Evolutionary conservation across 495 filamentous ascomycete genomes (phyloP), one percentile per base, ranked within the genome.

Genomic region (Venustampulla echinocandica): DNA sequence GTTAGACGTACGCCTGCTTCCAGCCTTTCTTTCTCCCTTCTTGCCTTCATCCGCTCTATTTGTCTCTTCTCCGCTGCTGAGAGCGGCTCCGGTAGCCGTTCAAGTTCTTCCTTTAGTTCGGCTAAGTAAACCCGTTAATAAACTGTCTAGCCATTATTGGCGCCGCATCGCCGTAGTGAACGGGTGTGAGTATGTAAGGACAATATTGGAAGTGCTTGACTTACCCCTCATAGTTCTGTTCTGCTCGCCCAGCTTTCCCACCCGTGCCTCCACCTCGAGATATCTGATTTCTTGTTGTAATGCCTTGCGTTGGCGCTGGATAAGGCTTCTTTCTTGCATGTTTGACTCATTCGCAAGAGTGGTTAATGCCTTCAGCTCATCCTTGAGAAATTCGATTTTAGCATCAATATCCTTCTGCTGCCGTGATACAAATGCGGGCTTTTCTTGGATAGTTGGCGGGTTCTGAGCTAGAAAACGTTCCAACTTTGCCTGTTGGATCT

Each of bases 71-170:
- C 49, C 13, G 7, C 22, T 10, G 6, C 6, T 11, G 37, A 18
- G 14, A 53, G 24, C n/a, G 50, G 50, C 15, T 48, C 39, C 14
- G 44, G 45, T 4, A 53, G 27, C 13, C n/a, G 24, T 28, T 32
- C 27, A 5, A 9, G 30, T 10, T 52, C 11, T 24, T 49, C 20
- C 18, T 1, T 13, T 11, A 13, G 14, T 35, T 22, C 27, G 25
- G 15, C 32, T 39, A 14, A 15, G 11, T 13, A 17, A 21, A 27
- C 11, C 7, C 11, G 7, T n/a, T n/a, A 11, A 17, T 27, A 39
- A 47, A 1, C 14, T 30, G 19, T 42, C 36, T n/a, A 19, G 10
- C 10, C 6, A 23, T 22, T 6, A 22, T 10, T 9, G 10, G 18
- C 22, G 37, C 27, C n/a, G 27, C 27, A 30, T 7, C 27, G 7